Base-by-base conservation (phyloP, 768 basidiomycete species). In the Boletellus ananiceps region DNA sequence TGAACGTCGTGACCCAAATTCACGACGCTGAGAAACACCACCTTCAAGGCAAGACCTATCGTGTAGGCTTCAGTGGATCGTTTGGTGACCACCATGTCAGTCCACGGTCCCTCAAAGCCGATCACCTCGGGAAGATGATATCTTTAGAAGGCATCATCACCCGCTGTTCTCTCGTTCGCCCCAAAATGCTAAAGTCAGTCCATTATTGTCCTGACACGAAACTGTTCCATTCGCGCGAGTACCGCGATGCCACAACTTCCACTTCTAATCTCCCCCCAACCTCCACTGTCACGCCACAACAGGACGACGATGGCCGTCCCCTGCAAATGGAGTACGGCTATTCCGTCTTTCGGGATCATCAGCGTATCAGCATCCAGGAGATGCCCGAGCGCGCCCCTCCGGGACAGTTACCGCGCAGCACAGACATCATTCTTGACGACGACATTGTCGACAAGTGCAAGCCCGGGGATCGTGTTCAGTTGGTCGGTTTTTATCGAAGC, bases 371-470 rank as follows among this genome's bases (percentile, higher is more conserved):
- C 67, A 98, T 99, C 54, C 96, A 99, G 72, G 96, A 99, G 65
- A 98, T 99, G 95, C 96, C 96, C 3, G 96, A 99, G 70, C 84
- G 96, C 19, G 94, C 96, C 13, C 96, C 96, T 21, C 89, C 96
- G 38, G 96, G 96, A 25, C 95, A 97, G 68, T 76, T 99, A 25
- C 96, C 96, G 39, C 80, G 96, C 41, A 94, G 93, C 60, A 93
- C 93, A 32, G 96, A 99, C 67, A 87, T 98, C 45, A 89, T 97
- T 39, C 70, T 97, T 55, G 95, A 96, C 57, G 94, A 96, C 55
- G 96, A 99, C 67, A 74, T 98, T 43, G 96, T 99, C 29, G 96
- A 99, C 71, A 86, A 82, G 62, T 96, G 93, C 67, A 99, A 99
- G 69, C 95, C 96, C 6, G 96, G 96, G 35, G 96, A 99, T 69